Percentiles rank a stretch among this genome's conserved stretches.
Conservation (phyloP, 2,329 filamentous ascomycete species). For the Cadophora sp. region DNA sequence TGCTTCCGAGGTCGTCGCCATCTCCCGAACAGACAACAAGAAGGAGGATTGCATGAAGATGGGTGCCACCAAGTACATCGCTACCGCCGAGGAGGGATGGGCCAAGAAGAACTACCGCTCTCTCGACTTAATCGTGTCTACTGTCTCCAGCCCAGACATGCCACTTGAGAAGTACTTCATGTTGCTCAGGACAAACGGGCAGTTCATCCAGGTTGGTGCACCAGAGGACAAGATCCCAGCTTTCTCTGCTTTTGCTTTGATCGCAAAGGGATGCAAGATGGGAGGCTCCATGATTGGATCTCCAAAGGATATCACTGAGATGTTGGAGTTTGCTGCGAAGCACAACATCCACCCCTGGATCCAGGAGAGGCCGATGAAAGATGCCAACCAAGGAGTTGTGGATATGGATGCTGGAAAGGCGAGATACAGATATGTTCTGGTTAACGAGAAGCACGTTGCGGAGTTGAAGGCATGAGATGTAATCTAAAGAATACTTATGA, state of each 20-base stretch:
- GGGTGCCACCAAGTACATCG: constrained; percentile 63
- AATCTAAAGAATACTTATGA: background rate
- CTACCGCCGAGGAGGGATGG: constrained; percentile 66
- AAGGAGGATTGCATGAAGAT: constrained; percentile 64
- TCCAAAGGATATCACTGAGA: constrained; percentile 64
- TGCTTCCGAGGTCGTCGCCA: constrained; percentile 68
- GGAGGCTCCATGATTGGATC: constrained; percentile 48
- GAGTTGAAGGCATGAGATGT: constrained; percentile 19
- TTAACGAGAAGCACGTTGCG: constrained; percentile 49
- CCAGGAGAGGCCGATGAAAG: constrained; percentile 60
- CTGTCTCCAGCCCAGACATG: constrained; percentile 64
- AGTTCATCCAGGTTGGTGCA: constrained; percentile 69
- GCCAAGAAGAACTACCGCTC: constrained; percentile 57
- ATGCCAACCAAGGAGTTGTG: constrained; percentile 62
- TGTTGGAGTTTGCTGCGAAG: constrained; percentile 65
- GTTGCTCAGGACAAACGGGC: constrained; percentile 64
- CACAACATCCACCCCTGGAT: constrained; percentile 66
- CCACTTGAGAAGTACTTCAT: constrained; percentile 66
- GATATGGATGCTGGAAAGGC: constrained; percentile 64
- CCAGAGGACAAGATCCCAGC: constrained; percentile 65
- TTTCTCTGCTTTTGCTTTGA: constrained; percentile 62
- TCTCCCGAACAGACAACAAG: constrained; percentile 67
- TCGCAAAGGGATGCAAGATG: constrained; percentile 59
- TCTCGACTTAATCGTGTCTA: constrained; percentile 66
- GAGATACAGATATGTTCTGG: constrained; percentile 56